Conservation (phyloP, 2,329 filamentous ascomycete species). For the Neophaeococcomyces mojaviensis region DNA sequence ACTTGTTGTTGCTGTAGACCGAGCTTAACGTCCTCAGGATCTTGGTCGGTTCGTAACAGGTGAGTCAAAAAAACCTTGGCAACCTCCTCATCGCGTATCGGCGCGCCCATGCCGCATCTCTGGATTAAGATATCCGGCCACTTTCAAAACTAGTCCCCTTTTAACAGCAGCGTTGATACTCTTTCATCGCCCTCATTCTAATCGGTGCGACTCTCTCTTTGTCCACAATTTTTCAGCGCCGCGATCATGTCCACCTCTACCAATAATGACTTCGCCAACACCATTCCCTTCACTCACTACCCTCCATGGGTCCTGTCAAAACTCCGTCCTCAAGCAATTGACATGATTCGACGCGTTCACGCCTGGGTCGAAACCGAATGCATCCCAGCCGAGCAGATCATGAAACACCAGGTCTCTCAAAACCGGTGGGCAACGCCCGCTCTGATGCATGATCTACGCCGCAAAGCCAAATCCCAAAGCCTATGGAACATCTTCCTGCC, state of each 20-base stretch:
- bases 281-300: slow-evolving; percentile 29
- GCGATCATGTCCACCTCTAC: neutral
- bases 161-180: too few species aligned
- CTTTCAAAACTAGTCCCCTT: too few species aligned
- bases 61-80: too few species aligned
- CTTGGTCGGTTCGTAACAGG: too few species aligned
- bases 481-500: slow-evolving; percentile 91
- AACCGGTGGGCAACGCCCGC: slow-evolving; percentile 63
- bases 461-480: slow-evolving; percentile 63
- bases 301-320: slow-evolving; percentile 35
- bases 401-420: slow-evolving; percentile 63
- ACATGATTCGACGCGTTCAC: slow-evolving; percentile 53
- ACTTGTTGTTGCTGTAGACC: too few species aligned
- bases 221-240: too few species aligned
- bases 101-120: too few species aligned
- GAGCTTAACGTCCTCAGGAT: too few species aligned
- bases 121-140: too few species aligned
- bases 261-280: neutral
- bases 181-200: too few species aligned
- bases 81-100: too few species aligned
- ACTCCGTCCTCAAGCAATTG: slow-evolving; percentile 30
- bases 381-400: slow-evolving; percentile 66
- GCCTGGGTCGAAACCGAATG: slow-evolving; percentile 88
- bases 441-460: slow-evolving; percentile 74
- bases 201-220: too few species aligned